These are phyloP conservation scores for Dothiorella sarmentorum DNA, from an alignment of 2,329 filamentous ascomycete species.

Conservation along the genomic window DNA sequence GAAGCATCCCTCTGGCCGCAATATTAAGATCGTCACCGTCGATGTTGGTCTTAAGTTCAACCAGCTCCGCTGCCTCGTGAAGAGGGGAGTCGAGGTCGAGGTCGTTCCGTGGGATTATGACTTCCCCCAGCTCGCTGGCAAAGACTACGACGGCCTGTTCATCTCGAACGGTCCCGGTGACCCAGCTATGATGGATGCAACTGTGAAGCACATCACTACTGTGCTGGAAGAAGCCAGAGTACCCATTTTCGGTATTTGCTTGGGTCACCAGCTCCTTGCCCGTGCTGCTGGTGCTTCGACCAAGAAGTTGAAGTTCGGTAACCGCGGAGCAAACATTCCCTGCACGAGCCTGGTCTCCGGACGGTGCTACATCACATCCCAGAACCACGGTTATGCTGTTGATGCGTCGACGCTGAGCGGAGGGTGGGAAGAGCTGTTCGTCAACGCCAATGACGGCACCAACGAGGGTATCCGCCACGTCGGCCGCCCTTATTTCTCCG, in stretches of 20 bases:
- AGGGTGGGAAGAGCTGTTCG: conserved; percentile 90
- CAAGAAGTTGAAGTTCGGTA: conserved; percentile 98
- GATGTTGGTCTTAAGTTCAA: conserved; percentile 99
- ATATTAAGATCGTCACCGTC: conserved; percentile 83
- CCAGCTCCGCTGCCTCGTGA: conserved; percentile 88
- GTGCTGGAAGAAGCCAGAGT: conserved; percentile 75
- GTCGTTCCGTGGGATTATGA: conserved; percentile 97
- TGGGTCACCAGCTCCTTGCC: conserved; percentile 90
- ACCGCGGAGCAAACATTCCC: conserved; percentile 96
- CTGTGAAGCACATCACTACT: conserved; percentile 73
- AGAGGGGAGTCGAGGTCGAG: conserved; percentile 86
- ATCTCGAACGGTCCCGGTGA: conserved; percentile 97
- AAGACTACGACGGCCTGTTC: conserved; percentile 93
- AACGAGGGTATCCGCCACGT: conserved; percentile 95
- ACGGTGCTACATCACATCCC: conserved; percentile 97
- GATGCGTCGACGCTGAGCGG: conserved; percentile 71
- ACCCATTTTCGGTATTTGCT: conserved; percentile 92
- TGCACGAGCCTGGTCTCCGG: conserved; percentile 94
- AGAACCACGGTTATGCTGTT: conserved; percentile 96
- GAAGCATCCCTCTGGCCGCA: conserved; percentile 82
- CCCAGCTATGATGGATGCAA: conserved; percentile 76
- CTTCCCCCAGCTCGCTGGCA: conserved; percentile 70
- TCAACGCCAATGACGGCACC: conserved; percentile 96
- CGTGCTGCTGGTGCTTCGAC: conserved; percentile 82
- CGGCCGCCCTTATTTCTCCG: conserved; percentile 88